These are phyloP conservation scores for Penicillium ochrochloron DNA, from an alignment of 495 filamentous ascomycete species.

Conservation along the genomic window DNA sequence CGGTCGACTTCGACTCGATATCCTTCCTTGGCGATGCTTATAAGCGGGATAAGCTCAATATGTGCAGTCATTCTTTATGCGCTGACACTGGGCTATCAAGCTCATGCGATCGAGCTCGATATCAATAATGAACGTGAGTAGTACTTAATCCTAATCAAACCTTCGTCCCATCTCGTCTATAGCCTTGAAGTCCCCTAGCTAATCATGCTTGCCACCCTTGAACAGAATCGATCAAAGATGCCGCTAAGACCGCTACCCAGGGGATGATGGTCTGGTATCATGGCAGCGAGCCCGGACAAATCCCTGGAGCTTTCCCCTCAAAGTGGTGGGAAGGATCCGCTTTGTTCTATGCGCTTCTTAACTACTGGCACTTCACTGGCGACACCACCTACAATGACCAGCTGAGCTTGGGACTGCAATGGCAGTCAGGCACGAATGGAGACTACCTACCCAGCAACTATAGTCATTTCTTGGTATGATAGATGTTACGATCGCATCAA, in stretches of 20 bases:
- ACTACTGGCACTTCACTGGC: slow-evolving; percentile 75
- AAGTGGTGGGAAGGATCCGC: slow-evolving; percentile 73
- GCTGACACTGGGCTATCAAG: slow-evolving; percentile 3
- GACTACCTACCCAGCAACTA: slow-evolving; percentile 64
- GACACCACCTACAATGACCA: slow-evolving; percentile 70
- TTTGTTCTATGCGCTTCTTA: slow-evolving; percentile 67
- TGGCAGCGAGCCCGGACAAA: slow-evolving; percentile 27
- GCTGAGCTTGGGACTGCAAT: slow-evolving; percentile 59
- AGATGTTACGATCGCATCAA: neutral
- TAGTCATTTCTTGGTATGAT: slow-evolving; percentile 38
- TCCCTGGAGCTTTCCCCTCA: slow-evolving; percentile 24
- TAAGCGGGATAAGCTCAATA: slow-evolving; percentile 15
- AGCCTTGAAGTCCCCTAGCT: neutral
- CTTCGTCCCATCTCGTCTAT: neutral
- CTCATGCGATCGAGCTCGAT: slow-evolving; percentile 15
- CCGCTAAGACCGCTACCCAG: slow-evolving; percentile 20
- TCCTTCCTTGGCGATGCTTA: slow-evolving; percentile 12
- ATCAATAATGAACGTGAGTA: slow-evolving; percentile 18
- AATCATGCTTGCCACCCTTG: neutral
- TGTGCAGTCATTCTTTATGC: slow-evolving; percentile 19
- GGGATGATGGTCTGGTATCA: slow-evolving; percentile 27
- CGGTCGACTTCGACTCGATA: neutral
- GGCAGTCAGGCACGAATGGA: slow-evolving; percentile 59
- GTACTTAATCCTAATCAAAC: neutral
- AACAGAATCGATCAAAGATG: slow-evolving; percentile 26